A percentile compares a stretch with the other conserved stretches of the same genome.
Evolutionary conservation across 2,329 filamentous ascomycete species (phyloP).

Genomic region (Pseudopithomyces chartarum): DNA sequence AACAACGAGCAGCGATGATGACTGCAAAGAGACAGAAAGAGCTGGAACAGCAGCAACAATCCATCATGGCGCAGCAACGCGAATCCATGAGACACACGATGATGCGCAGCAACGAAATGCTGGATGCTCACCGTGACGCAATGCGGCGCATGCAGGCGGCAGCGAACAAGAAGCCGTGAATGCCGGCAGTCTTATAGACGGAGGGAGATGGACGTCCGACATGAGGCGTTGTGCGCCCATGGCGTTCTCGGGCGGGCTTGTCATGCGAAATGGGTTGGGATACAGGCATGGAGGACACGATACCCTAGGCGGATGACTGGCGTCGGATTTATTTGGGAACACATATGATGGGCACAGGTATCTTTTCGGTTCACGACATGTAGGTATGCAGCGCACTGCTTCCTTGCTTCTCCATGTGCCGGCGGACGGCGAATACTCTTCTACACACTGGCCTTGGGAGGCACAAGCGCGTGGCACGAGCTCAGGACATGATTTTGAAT

Average conservation of each 20-base stretch:
- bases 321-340: not conserved
- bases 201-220: not conserved
- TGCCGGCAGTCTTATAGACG: not conserved
- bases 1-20: constrained; percentile 55
- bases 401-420: not conserved
- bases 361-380: not conserved
- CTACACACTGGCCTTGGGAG: not conserved
- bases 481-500: not conserved
- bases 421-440: constrained; percentile 1
- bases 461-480: not conserved
- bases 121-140: constrained; percentile 77
- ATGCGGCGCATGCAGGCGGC: constrained; percentile 77
- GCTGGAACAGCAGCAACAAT: constrained; percentile 63
- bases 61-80: constrained; percentile 61
- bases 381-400: not conserved
- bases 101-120: constrained; percentile 77
- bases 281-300: constrained; percentile 1
- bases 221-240: not conserved
- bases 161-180: constrained; percentile 50
- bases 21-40: constrained; percentile 67
- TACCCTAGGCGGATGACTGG: constrained; percentile 2
- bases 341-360: constrained; percentile 1
- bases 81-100: constrained; percentile 72
- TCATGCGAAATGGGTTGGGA: not conserved
- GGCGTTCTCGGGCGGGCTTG: not conserved